A percentile compares a stretch with the other conserved stretches of the same genome.
Evolutionary conservation across 345 rosid species (phyloP).

Genomic region (Gossypium rotundifolium): DNA sequence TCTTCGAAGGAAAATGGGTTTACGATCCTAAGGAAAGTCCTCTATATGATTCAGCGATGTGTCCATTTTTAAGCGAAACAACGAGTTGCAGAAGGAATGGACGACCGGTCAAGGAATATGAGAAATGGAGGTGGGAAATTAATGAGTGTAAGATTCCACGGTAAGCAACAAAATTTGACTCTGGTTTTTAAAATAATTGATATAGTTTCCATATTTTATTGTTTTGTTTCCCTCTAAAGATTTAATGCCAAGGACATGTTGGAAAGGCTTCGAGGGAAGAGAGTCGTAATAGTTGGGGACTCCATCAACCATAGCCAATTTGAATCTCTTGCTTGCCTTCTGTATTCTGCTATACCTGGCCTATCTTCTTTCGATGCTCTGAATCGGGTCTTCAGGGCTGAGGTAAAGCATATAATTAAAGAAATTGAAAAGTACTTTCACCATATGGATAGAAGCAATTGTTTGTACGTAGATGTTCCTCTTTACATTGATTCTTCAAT

Average conservation of each 20-base stretch:
- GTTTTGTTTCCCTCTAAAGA: constrained; percentile 14
- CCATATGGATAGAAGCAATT: background rate
- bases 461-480: too few species aligned
- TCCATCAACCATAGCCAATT: constrained; percentile 54
- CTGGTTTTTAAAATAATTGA: background rate
- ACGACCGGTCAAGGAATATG: constrained; percentile 38
- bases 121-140: constrained; percentile 55
- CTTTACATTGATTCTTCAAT: background rate
- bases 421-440: background rate
- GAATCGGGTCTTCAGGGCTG: constrained; percentile 31
- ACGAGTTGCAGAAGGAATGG: constrained; percentile 48
- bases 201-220: background rate
- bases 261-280: constrained; percentile 44
- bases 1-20: constrained; percentile 51
- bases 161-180: constrained; percentile 12
- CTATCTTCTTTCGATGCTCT: constrained; percentile 14
- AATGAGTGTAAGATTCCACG: constrained; percentile 38
- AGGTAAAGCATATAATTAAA: constrained; percentile 17
- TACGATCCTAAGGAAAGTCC: constrained; percentile 32
- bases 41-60: constrained; percentile 20
- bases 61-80: constrained; percentile 44
- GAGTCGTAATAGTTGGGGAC: constrained; percentile 47
- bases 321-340: constrained; percentile 54
- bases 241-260: constrained; percentile 42
- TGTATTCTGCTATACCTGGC: constrained; percentile 36